Percentiles rank a stretch among this genome's conserved stretches.
Evolutionary conservation across 2,329 filamentous ascomycete genomes (phyloP).

Genomic region (Nemania sp.): DNA sequence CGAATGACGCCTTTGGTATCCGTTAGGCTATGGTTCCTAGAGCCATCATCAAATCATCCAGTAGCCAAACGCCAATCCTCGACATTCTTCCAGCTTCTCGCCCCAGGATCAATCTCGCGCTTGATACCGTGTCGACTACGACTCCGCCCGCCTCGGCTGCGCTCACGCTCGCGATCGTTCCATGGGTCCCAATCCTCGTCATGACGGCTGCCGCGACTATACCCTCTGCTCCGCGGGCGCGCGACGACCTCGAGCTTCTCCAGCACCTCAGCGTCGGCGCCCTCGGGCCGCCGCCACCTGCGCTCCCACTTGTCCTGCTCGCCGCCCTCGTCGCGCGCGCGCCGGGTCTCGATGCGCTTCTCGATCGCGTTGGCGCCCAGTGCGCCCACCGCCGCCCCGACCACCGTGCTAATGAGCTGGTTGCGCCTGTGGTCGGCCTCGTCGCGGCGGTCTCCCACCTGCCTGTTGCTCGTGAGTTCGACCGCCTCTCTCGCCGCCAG

Average conservation of each 20-base stretch:
- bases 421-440: conserved; percentile 51
- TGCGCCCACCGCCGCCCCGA: conserved; percentile 67
- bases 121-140: conserved; percentile 38
- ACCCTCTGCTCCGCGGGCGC: conserved; percentile 40
- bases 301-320: conserved; percentile 47
- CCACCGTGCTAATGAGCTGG: conserved; percentile 61
- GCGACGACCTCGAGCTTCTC: conserved; percentile 43
- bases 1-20: conserved; percentile 32
- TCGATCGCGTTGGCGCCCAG: conserved; percentile 61
- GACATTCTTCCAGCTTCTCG: conserved; percentile 51
- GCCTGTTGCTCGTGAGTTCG: conserved; percentile 54
- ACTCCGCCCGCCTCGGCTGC: conserved; percentile 5
- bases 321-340: conserved; percentile 44
- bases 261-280: conserved; percentile 29
- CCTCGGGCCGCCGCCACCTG: conserved; percentile 38
- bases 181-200: conserved; percentile 40
- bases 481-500: conserved; percentile 63
- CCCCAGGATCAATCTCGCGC: conserved; percentile 49
- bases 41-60: conserved; percentile 38
- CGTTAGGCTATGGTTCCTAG: conserved; percentile 24
- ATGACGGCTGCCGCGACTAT: conserved; percentile 18
- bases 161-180: conserved; percentile 28
- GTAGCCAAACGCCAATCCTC: conserved; percentile 49
- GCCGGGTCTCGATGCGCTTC: conserved; percentile 49
- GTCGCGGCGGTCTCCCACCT: conserved; percentile 51